Base-by-base conservation (phyloP, 805 yeast species). In the Brettanomyces nanus region DNA sequence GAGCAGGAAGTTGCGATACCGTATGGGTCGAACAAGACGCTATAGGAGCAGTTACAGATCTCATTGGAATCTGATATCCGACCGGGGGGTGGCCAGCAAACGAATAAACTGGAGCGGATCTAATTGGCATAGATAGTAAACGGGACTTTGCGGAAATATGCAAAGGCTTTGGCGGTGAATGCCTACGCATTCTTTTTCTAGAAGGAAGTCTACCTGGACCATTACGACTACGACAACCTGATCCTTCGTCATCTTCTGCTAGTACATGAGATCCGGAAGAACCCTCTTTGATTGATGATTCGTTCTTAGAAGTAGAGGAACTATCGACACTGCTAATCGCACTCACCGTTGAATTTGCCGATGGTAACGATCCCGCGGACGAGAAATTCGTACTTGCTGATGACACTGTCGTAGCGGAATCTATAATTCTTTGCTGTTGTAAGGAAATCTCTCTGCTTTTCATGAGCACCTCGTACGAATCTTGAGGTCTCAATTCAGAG, bases 371-470 rank as follows among this genome's bases (percentile, higher is more conserved):
- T 9, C 14, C 31, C 7, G 31, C 7, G 7, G 31, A 28, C 17
- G 31, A 9, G 9, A 14, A 28, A n/a, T 11, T 23, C 26, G 31
- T n/a, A n/a, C 17, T 13, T 28, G 31, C 7, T 15, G n/a, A 28
- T 28, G 31, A n/a, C 31, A 14, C 7, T 7, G 35, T 18, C 11
- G 26, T 21, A 20, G 26, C 19, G 11, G 25, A 32, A 9, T 18
- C 15, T 9, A 33, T 23, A 15, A 31, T 18, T 20, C 34, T 18
- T 17, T 18, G n/a, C 18, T 33, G 36, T 18, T 25, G 36, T 23
- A 33, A 22, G 18, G 36, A 28, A 22, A 33, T 33, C 30, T 33
- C 19, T 29, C 19, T 22, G 36, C 36, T 33, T 21, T 33, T 18
- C n/a, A 14, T 18, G 15, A 33, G 10, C n/a, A 19, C 36, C 2